Percentiles rank a stretch among this genome's conserved stretches.
Evolutionary conservation across 2,329 filamentous ascomycete species (phyloP).

Genomic region (Cadophora luteo-olivacea): DNA sequence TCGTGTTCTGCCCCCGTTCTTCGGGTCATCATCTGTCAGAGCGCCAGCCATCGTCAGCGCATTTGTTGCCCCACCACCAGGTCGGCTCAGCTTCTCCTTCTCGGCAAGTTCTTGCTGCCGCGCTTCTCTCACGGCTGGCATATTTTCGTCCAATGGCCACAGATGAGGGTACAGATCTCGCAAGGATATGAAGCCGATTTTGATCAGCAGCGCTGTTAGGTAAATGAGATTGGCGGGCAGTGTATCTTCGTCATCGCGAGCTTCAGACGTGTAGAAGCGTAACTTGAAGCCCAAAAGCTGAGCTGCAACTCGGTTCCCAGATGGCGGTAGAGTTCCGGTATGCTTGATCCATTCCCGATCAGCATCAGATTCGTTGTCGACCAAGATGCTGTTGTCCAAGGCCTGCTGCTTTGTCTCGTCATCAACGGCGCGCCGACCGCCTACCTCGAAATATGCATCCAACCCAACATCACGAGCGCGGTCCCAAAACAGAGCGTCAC

Average conservation of each 20-base stretch:
- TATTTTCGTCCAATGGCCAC: conserved; percentile 82
- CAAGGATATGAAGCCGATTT: conserved; percentile 95
- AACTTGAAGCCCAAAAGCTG: conserved; percentile 97
- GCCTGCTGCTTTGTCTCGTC: conserved; percentile 57
- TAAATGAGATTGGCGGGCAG: conserved; percentile 94
- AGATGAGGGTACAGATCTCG: conserved; percentile 91
- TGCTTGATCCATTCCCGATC: conserved; percentile 77
- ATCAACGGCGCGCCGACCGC: conserved; percentile 70
- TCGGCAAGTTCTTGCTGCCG: conserved; percentile 80
- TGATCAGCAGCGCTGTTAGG: conserved; percentile 89
- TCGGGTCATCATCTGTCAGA: conserved; percentile 79
- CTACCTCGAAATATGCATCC: conserved; percentile 88
- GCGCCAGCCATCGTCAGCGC: conserved; percentile 87
- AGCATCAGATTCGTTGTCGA: conserved; percentile 54
- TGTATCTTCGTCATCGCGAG: conserved; percentile 75
- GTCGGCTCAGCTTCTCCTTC: conserved; percentile 73
- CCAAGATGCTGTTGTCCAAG: conserved; percentile 48
- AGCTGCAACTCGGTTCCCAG: conserved; percentile 89
- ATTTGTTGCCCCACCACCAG: conserved; percentile 76
- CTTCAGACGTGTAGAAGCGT: conserved; percentile 87
- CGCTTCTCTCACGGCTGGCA: conserved; percentile 75
- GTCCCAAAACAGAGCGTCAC: conserved; percentile 83
- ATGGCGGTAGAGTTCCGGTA: conserved; percentile 82
- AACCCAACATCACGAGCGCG: conserved; percentile 78
- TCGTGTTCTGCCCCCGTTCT: conserved; percentile 51